A percentile compares a stretch with the other conserved stretches of the same genome.
These are phyloP conservation scores for Megacollybia marginata DNA, from an alignment of 768 basidiomycete genomes.

Conservation along the genomic window DNA sequence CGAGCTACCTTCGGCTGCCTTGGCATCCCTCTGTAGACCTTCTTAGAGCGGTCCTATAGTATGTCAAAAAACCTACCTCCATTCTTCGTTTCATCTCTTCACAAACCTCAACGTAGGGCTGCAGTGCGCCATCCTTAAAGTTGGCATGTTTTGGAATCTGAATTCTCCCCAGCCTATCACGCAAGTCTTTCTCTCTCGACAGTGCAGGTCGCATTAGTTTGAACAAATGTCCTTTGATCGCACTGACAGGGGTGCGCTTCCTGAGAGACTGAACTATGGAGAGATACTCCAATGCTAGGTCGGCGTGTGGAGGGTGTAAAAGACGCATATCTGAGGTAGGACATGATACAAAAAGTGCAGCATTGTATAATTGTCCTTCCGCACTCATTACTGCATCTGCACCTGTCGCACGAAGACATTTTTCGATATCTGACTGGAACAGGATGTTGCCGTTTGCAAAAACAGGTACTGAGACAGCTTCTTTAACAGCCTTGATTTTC, in stretches of 20 bases:
- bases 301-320: slow-evolving; percentile 48
- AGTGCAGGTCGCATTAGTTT: slow-evolving; percentile 83
- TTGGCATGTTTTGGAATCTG: slow-evolving; percentile 13
- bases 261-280: slow-evolving; percentile 63
- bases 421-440: slow-evolving; percentile 73
- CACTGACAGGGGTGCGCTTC: slow-evolving; percentile 65
- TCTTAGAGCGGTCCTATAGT: slow-evolving; percentile 5
- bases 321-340: slow-evolving; percentile 28
- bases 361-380: slow-evolving; percentile 92
- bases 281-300: slow-evolving; percentile 83
- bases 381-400: slow-evolving; percentile 93
- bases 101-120: slow-evolving; percentile 46
- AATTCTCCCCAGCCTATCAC: slow-evolving; percentile 61
- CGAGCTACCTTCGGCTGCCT: slow-evolving; percentile 21
- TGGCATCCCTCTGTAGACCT: slow-evolving; percentile 39
- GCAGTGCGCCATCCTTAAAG: slow-evolving; percentile 20
- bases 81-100: slow-evolving; percentile 54
- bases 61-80: slow-evolving; percentile 33
- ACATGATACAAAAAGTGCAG: slow-evolving; percentile 54
- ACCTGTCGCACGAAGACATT: slow-evolving; percentile 77
- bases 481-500: slow-evolving; percentile 86
- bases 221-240: slow-evolving; percentile 90
- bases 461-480: slow-evolving; percentile 85
- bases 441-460: slow-evolving; percentile 97
- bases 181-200: slow-evolving; percentile 54